Percentiles rank a stretch among this genome's conserved stretches.
Conservation (phyloP, 2,329 filamentous ascomycete genomes). For the Alternaria solani region DNA sequence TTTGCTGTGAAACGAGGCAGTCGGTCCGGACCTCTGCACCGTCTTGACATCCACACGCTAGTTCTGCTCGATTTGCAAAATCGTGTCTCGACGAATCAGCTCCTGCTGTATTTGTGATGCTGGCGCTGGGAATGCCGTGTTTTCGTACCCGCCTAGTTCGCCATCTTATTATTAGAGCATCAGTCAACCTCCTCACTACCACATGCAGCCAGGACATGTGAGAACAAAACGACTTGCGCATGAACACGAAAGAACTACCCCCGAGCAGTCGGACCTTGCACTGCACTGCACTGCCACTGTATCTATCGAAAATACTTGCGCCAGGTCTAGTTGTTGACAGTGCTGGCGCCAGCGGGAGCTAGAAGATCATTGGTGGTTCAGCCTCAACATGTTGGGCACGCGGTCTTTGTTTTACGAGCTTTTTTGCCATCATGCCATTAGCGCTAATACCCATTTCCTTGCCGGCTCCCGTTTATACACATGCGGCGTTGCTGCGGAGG, state of each 20-base stretch:
- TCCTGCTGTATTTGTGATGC: not conserved
- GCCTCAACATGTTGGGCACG: not conserved
- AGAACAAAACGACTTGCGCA: not conserved
- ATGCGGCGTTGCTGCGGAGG: constrained; percentile 5
- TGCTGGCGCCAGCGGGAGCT: not conserved
- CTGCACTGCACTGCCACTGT: not conserved
- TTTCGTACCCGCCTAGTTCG: not conserved
- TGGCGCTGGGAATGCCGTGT: not conserved
- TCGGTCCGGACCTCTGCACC: not conserved
- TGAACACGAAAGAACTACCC: not conserved
- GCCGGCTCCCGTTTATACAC: not conserved
- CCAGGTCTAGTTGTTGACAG: not conserved
- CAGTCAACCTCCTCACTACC: not conserved
- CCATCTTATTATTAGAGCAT: constrained; percentile 3
- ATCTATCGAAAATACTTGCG: not conserved
- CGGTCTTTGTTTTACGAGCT: not conserved
- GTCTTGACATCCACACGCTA: not conserved
- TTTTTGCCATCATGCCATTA: constrained; percentile 3
- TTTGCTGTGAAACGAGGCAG: constrained; percentile 1
- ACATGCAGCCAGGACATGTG: not conserved
- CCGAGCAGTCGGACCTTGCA: not conserved
- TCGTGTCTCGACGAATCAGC: not conserved
- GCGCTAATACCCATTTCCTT: not conserved
- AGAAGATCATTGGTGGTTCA: not conserved
- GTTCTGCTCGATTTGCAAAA: not conserved